phyloP scores from a whole-genome alignment of 495 filamentous ascomycete genomes.

The Clohesyomyces aquaticus region DNA sequence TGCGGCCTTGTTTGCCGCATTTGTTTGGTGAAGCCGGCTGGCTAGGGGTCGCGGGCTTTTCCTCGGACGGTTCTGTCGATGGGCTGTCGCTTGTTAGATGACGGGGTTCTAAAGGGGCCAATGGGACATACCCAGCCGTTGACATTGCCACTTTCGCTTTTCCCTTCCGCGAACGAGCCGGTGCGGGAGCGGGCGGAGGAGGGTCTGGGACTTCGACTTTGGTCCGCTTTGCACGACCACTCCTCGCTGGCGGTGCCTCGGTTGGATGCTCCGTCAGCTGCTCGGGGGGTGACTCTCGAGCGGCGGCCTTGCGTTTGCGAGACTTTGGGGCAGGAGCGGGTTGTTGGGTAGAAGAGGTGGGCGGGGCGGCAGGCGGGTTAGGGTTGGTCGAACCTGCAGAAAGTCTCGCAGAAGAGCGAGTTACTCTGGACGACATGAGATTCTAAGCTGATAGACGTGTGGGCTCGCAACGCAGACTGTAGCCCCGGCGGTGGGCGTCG shows the following conservation, averaged over 20 bases:
- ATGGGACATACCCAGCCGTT: conserved; percentile 67
- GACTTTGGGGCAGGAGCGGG: conserved; percentile 18
- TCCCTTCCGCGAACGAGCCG: conserved; percentile 51
- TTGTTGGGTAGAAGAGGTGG: conserved; percentile 28
- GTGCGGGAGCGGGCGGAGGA: conserved; percentile 23
- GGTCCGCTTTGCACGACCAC: conserved; percentile 41
- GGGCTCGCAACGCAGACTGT: conserved; percentile 38
- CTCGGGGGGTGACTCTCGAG: conserved; percentile 41
- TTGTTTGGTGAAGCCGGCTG: conserved; percentile 51
- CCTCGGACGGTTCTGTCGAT: conserved; percentile 45
- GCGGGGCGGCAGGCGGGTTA: conserved; percentile 34
- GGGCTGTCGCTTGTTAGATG: conserved; percentile 40
- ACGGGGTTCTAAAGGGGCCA: not conserved
- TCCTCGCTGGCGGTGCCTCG: conserved; percentile 20
- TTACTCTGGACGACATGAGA: conserved; percentile 52
- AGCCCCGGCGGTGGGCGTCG: conserved; percentile 35
- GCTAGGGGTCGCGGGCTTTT: conserved; percentile 51
- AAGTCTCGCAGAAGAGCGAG: conserved; percentile 50
- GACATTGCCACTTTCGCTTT: conserved; percentile 76
- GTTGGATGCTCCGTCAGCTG: conserved; percentile 22
- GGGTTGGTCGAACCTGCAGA: conserved; percentile 45
- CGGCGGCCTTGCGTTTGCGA: conserved; percentile 50
- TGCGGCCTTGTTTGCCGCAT: conserved; percentile 29
- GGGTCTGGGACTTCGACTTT: conserved; percentile 31
- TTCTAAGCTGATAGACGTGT: conserved; percentile 30